A percentile compares a stretch with the other conserved stretches of the same genome.
Evolutionary conservation across 2,329 filamentous ascomycete species (phyloP).

Genomic region (Cytospora leucostoma): DNA sequence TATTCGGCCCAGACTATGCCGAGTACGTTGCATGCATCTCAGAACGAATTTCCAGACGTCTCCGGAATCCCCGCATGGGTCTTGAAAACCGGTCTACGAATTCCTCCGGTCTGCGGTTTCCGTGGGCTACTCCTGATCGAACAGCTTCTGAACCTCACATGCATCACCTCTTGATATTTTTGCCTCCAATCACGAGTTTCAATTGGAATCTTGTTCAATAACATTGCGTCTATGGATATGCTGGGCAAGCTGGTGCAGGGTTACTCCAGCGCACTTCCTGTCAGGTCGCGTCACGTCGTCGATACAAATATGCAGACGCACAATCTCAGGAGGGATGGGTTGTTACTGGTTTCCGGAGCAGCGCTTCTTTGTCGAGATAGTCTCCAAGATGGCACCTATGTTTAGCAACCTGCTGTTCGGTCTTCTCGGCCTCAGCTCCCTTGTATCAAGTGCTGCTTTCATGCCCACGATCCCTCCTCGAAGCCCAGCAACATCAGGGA

Average conservation of each 20-base stretch:
- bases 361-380: not conserved
- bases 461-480: conserved; percentile 17
- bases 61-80: not conserved
- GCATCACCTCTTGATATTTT: conserved; percentile 8
- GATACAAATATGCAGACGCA: not conserved
- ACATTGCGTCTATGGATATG: not conserved
- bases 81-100: too few relatives aligned
- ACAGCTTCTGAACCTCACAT: not conserved
- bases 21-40: not conserved
- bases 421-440: conserved; percentile 16
- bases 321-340: not conserved
- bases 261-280: not conserved
- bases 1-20: conserved; percentile 17
- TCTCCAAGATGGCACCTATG: conserved; percentile 10
- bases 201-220: not conserved
- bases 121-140: not conserved
- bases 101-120: not conserved
- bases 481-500: conserved; percentile 28
- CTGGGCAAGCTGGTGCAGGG: conserved; percentile 1
- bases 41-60: not conserved
- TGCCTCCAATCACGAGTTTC: conserved; percentile 25
- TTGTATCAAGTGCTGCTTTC: conserved; percentile 1
- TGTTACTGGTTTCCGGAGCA: too few relatives aligned
- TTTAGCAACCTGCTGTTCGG: conserved; percentile 3
- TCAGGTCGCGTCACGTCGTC: conserved; percentile 7